Evolutionary conservation across 192 early-diverging fungal genomes (phyloP), one percentile per base, ranked within the genome.

Genomic region (Backusella psychrophila): DNA sequence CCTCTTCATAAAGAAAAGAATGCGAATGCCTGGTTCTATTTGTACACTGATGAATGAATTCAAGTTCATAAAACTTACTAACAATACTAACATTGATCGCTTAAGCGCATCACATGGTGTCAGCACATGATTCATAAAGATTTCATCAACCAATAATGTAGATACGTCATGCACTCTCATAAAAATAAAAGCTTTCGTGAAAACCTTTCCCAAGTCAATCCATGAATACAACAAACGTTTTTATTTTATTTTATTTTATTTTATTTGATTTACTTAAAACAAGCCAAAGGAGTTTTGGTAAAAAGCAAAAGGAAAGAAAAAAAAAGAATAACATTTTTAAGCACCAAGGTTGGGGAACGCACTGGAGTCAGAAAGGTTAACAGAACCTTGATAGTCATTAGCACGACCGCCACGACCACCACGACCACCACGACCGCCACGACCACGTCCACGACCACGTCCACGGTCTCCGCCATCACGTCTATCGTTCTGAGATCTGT

Each of bases 341-440:
- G 70, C 39, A 31, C 70, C 41, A 31, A 71, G 42, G 21, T 39
- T 71, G 19, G 70, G 70, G 17, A 71, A 71, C 12, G 70, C 70
- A 41, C 29, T 71, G 11, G 70, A 44, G 44, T 71, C 70, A 26
- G 70, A 71, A 46, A 71, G 39, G 29, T 71, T 71, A 17, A 71
- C 70, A 31, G 70, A 71, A n/a, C 70, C 44, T 49, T 71, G 70
- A 49, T 39, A 17, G 14, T 38, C 66, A 68, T 68, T 29, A 21
- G 14, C 14, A 69, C 67, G 67, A 69, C 67, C 67, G 11, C 36
- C 67, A 21, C 67, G 67, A 34, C 29, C 66, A 35, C 19, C 34
- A 35, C 34, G n/a, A 34, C 69, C 41, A n/a, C 69, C 38, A 17
- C 31, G 23, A 23, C 36, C n/a, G 12, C 36, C 34, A 21, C 67